Percentiles rank a stretch among this genome's conserved stretches.
phyloP scores from a whole-genome alignment of 2,329 filamentous ascomycete genomes.

The Cladosporium oxysporum region DNA sequence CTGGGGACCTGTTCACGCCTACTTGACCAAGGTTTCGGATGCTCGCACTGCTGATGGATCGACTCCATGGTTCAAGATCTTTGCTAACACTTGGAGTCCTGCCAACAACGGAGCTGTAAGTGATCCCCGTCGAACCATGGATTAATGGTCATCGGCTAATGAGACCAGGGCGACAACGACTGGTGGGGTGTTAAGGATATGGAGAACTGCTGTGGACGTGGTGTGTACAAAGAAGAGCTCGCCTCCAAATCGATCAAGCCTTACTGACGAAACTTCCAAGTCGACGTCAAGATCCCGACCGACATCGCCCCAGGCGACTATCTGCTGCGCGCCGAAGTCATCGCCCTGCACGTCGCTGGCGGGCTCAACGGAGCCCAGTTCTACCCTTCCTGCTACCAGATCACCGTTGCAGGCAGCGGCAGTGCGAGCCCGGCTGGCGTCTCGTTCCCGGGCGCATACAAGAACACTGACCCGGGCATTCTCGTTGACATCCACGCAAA shows the following conservation, averaged over 20 bases:
- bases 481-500: slow-evolving; percentile 26
- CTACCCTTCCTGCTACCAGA: slow-evolving; percentile 40
- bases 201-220: slow-evolving; percentile 42
- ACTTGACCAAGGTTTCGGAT: slow-evolving; percentile 43
- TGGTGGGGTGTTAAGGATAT: slow-evolving; percentile 51
- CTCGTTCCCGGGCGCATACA: slow-evolving; percentile 23
- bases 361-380: slow-evolving; percentile 45
- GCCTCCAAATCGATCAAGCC: not conserved
- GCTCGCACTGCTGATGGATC: slow-evolving; percentile 43
- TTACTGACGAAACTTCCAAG: not conserved
- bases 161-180: slow-evolving; percentile 32
- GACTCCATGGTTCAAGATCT: slow-evolving; percentile 57
- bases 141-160: not conserved
- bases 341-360: slow-evolving; percentile 56
- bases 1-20: slow-evolving; percentile 53
- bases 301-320: slow-evolving; percentile 56
- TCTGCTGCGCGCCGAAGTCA: slow-evolving; percentile 56
- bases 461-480: slow-evolving; percentile 25
- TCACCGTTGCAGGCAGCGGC: slow-evolving; percentile 26
- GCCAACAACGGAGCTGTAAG: slow-evolving; percentile 23
- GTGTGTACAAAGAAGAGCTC: not conserved
- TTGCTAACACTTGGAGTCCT: slow-evolving; percentile 50
- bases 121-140: not conserved
- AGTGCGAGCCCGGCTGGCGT: slow-evolving; percentile 21
- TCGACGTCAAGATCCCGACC: slow-evolving; percentile 45